Conservation (phyloP, 2,329 filamentous ascomycete species). For the Fusarium sambucinum region DNA sequence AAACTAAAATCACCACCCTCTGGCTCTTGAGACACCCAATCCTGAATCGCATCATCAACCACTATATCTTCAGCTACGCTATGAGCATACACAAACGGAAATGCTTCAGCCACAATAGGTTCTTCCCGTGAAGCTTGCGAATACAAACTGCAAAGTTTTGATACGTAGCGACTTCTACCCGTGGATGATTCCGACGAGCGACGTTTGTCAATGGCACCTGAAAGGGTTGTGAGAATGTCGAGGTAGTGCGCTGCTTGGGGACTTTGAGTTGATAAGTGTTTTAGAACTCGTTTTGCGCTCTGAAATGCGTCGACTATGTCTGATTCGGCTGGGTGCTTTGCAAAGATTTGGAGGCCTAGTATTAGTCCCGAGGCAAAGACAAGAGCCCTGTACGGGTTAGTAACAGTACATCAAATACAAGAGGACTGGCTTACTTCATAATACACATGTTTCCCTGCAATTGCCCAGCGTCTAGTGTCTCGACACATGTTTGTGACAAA, state of each 20-base stretch:
- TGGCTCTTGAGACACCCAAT: slow-evolving; percentile 34
- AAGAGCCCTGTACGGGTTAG: slow-evolving; percentile 56
- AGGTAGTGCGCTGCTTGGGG: slow-evolving; percentile 69
- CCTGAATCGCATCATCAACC: slow-evolving; percentile 20
- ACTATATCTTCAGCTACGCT: neutral
- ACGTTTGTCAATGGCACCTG: slow-evolving; percentile 56
- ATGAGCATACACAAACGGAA: neutral
- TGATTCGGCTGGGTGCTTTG: slow-evolving; percentile 58
- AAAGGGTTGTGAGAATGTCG: slow-evolving; percentile 64
- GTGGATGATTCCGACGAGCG: slow-evolving; percentile 31
- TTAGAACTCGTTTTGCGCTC: slow-evolving; percentile 63
- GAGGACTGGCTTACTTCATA: slow-evolving; percentile 62
- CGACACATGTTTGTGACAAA: slow-evolving; percentile 65
- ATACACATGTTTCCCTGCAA: slow-evolving; percentile 69
- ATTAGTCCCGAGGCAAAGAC: slow-evolving; percentile 69
- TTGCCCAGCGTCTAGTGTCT: slow-evolving; percentile 59
- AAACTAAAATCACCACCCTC: slow-evolving; percentile 38
- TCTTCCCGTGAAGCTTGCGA: neutral
- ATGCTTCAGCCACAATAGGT: neutral
- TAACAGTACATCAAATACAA: rapidly evolving
- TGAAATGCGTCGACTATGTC: slow-evolving; percentile 62
- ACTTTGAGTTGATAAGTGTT: slow-evolving; percentile 60
- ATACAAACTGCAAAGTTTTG: slow-evolving; percentile 39
- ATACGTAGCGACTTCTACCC: slow-evolving; percentile 43
- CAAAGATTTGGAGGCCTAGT: slow-evolving; percentile 68